A percentile compares a stretch with the other conserved stretches of the same genome.
phyloP scores from a whole-genome alignment of 176 grass and related monocot genomes.

The Aegilops umbellulata region DNA sequence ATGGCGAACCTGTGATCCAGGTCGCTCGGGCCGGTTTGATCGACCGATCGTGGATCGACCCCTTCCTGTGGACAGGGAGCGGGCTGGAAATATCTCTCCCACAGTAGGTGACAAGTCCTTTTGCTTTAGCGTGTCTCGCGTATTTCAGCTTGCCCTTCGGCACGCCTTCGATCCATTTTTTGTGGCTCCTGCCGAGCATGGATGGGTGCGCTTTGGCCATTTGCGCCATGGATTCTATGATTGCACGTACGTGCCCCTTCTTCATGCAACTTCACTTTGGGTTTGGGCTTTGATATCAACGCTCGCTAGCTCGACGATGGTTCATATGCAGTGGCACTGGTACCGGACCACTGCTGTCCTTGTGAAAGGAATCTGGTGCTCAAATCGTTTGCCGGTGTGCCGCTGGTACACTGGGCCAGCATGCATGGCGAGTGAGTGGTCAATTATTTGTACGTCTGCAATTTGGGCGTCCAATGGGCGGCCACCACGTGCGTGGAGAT shows the following conservation, averaged over 20 bases:
- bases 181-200: not conserved
- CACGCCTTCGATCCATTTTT: not conserved
- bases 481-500: not conserved
- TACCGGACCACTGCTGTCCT: too few relatives aligned
- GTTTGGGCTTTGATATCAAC: not conserved
- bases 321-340: too few relatives aligned
- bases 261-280: not conserved
- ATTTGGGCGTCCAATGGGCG: not conserved
- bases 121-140: slow-evolving; percentile 11
- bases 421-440: not conserved
- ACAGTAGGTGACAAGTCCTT: slow-evolving; percentile 38
- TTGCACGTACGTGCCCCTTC: not conserved
- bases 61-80: not conserved
- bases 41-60: not conserved
- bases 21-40: too few relatives aligned
- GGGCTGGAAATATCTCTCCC: slow-evolving; percentile 40
- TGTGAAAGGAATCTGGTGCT: slow-evolving; percentile 23
- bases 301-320: too few relatives aligned
- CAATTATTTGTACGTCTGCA: slow-evolving; percentile 33
- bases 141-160: not conserved
- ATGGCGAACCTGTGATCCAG: slow-evolving; percentile 23
- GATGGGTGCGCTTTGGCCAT: not conserved
- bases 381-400: not conserved
- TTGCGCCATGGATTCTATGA: slow-evolving; percentile 29
- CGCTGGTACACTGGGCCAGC: slow-evolving; percentile 1